These are phyloP conservation scores for Rhodotorula paludigena DNA, from an alignment of 768 basidiomycete species.

Conservation along the genomic window DNA sequence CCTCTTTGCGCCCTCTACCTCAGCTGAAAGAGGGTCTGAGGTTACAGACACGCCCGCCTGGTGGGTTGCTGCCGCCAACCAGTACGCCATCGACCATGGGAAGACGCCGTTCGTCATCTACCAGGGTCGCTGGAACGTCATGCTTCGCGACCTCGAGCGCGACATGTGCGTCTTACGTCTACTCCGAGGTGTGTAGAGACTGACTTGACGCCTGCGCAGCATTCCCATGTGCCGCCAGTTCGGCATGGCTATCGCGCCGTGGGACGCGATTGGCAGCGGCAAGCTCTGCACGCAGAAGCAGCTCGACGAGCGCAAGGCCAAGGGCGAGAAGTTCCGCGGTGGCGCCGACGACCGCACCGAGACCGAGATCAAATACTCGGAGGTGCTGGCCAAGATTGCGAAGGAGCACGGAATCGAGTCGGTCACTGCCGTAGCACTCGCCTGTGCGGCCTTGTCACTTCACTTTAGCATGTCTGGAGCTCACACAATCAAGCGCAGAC, in stretches of 20 bases:
- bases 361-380: neutral
- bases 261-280: constrained; percentile 19
- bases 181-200: too few relatives aligned
- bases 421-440: constrained; percentile 5
- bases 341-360: constrained; percentile 18
- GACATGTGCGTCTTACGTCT: constrained; percentile 48
- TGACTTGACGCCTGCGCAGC: too few relatives aligned
- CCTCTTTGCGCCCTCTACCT: neutral
- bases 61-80: constrained; percentile 54
- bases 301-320: constrained; percentile 24
- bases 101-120: constrained; percentile 57
- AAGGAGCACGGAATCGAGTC: neutral
- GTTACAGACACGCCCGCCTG: constrained; percentile 53
- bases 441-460: constrained; percentile 46
- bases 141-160: constrained; percentile 55
- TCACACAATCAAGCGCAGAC: neutral
- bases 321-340: constrained; percentile 17
- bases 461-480: neutral
- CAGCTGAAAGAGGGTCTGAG: constrained; percentile 49
- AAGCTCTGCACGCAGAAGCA: constrained; percentile 19
- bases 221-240: constrained; percentile 18
- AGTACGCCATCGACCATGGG: constrained; percentile 54
- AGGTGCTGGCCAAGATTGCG: neutral
- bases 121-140: constrained; percentile 53
- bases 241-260: constrained; percentile 19